Evolutionary conservation across 2,329 filamentous ascomycete genomes (phyloP), one percentile per base, ranked within the genome.

Genomic region (Sphaerulina vaccinii): DNA sequence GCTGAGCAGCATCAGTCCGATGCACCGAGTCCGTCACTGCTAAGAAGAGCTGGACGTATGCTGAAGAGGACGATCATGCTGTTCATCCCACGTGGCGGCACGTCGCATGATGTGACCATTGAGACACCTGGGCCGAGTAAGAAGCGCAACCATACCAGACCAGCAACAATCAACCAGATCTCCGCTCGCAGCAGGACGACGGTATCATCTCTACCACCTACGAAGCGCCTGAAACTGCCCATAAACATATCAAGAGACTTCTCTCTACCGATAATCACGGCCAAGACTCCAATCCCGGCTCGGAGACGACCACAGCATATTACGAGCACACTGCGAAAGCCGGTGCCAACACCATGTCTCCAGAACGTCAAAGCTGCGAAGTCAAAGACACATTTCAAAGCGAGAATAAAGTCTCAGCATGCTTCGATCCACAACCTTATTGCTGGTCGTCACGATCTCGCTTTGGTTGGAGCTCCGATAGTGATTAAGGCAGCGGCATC

Each of bases 401-500:
- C 7, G 2, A 23, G 45, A 32, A 37, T 41, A 7, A 36, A 49
- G 18, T 49, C 45, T 15, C 36, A 40, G 27, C 11, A 9, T 7
- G 45, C 37, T 5, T 49, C 45, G 5, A 40, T 49, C 11, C 13
- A 19, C 11, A 23, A 40, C 11, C n/a, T 40, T n/a, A 19, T 9
- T 10, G 13, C 2, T 38, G 11, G 19, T 22, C 22, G 15, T 21
- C 36, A 27, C 18, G 45, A 23, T 5, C n/a, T 40, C 13, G 36
- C 36, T 3, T 21, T 41, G 23, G 13, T 13, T 27, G 21, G 18
- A 9, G 36, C 45, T 10, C 45, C 37, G 5, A n/a, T 49, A 11
- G 8, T 4, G 16, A 33, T 49, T 11, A 41, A 49, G 11, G 45
- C 45, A 7, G 37, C 45, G 16, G 35, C 27, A 2, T 49, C 45